Evolutionary conservation across 768 basidiomycete species (phyloP).

Genomic region (Kwoniella dejecticola): DNA sequence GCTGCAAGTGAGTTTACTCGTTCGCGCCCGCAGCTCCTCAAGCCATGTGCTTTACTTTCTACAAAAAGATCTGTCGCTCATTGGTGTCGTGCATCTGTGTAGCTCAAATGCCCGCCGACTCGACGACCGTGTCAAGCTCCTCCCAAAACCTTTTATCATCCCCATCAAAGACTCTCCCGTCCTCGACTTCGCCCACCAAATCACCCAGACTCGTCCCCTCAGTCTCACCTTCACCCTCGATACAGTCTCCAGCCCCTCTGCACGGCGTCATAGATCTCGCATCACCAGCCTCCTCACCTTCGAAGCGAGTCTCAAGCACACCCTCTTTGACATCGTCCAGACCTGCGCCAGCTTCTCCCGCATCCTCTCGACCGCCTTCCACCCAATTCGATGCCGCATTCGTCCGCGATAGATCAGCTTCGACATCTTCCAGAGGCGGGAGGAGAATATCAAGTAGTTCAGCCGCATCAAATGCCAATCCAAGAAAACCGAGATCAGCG

Average conservation of each 20-base stretch:
- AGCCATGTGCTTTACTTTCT: too few relatives aligned
- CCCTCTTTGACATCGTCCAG: slow-evolving; percentile 25
- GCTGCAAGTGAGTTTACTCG: not conserved
- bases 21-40: too few relatives aligned
- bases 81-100: too few relatives aligned
- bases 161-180: not conserved
- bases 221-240: not conserved
- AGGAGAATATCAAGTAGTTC: slow-evolving; percentile 6
- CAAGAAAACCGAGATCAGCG: not conserved
- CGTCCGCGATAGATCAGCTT: slow-evolving; percentile 15
- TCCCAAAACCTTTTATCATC: not conserved
- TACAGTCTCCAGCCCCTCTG: slow-evolving; percentile 1
- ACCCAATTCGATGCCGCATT: slow-evolving; percentile 9
- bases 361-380: slow-evolving; percentile 28
- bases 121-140: too few relatives aligned
- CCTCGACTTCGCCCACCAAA: not conserved
- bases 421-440: slow-evolving; percentile 8
- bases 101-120: too few relatives aligned
- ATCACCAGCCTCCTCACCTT: slow-evolving; percentile 3
- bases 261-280: slow-evolving; percentile 1
- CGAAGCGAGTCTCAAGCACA: slow-evolving; percentile 5
- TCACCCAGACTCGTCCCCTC: not conserved
- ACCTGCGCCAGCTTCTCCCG: slow-evolving; percentile 44
- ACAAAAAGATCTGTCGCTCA: too few relatives aligned
- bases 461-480: not conserved